Conservation (phyloP, 192 early-diverging fungal genomes). For the Backusella mclennaniae region DNA sequence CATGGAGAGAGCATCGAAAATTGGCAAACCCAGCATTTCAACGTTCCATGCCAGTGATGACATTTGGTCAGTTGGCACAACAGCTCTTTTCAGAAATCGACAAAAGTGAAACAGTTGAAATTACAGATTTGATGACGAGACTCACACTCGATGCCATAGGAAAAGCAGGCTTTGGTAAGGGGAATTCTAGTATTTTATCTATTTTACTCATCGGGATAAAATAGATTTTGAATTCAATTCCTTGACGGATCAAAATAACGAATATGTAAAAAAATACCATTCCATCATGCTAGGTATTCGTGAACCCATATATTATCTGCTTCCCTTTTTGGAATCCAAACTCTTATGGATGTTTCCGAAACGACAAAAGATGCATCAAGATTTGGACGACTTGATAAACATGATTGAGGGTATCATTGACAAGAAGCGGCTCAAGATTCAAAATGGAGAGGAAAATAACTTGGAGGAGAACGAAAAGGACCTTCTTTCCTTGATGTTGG, state of each 20-base stretch:
- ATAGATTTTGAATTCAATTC: constrained; percentile 25
- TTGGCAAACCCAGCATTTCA: constrained; percentile 32
- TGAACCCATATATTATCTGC: neutral
- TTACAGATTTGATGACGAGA: constrained; percentile 4
- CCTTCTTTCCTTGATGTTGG: constrained; percentile 28
- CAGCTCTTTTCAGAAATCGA: constrained; percentile 15
- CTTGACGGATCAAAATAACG: neutral
- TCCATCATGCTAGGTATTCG: neutral
- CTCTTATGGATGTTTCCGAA: constrained; percentile 16
- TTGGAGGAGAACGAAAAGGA: constrained; percentile 32
- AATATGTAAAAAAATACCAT: constrained; percentile 16
- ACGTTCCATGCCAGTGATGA: constrained; percentile 25
- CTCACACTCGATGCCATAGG: constrained; percentile 34
- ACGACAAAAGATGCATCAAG: constrained; percentile 4
- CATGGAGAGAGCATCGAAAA: constrained; percentile 10
- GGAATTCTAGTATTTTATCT: too few species aligned
- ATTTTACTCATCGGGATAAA: neutral
- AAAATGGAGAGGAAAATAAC: neutral
- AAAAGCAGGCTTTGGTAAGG: constrained; percentile 24
- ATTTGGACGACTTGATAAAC: constrained; percentile 5
- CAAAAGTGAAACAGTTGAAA: neutral
- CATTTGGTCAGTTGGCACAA: constrained; percentile 18
- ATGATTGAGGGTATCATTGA: constrained; percentile 27
- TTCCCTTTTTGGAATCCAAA: constrained; percentile 15
- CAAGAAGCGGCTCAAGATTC: constrained; percentile 16